A percentile compares a stretch with the other conserved stretches of the same genome.
Conservation (phyloP, 495 filamentous ascomycete species). For the Xylaria intraflava region DNA sequence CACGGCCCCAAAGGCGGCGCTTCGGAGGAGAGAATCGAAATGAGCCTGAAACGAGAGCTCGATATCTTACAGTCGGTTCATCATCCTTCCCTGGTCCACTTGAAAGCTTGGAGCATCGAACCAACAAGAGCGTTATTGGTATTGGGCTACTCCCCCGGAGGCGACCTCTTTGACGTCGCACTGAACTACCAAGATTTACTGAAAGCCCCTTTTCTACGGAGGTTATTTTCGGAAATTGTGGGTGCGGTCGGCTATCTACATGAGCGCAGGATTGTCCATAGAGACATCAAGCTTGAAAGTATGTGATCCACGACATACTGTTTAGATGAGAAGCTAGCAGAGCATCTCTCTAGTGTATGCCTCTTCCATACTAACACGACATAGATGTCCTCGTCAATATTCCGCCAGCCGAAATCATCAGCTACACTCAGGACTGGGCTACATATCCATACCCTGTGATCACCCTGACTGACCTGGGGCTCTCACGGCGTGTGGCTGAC, state of each 20-base stretch:
- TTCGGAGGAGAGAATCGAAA: slow-evolving; percentile 78
- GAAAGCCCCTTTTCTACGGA: slow-evolving; percentile 61
- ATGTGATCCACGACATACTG: slow-evolving; percentile 30
- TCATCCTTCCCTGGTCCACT: slow-evolving; percentile 82
- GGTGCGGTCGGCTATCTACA: slow-evolving; percentile 83
- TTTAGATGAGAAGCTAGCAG: not conserved
- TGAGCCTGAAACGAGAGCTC: slow-evolving; percentile 86
- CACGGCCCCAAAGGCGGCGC: slow-evolving; percentile 89
- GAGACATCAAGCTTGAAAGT: slow-evolving; percentile 98
- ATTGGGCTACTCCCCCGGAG: slow-evolving; percentile 85
- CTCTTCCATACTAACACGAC: slow-evolving; percentile 10
- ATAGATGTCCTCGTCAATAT: slow-evolving; percentile 89
- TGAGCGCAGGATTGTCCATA: slow-evolving; percentile 77
- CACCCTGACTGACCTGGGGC: slow-evolving; percentile 85
- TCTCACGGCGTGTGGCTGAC: slow-evolving; percentile 75
- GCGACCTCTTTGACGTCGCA: slow-evolving; percentile 91
- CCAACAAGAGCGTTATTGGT: slow-evolving; percentile 75
- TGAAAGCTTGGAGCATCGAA: slow-evolving; percentile 82
- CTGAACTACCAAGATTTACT: slow-evolving; percentile 58
- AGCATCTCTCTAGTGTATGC: not conserved
- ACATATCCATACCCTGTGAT: slow-evolving; percentile 72
- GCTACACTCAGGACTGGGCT: slow-evolving; percentile 51
- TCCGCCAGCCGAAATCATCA: slow-evolving; percentile 44
- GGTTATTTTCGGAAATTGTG: slow-evolving; percentile 87
- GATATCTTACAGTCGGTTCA: slow-evolving; percentile 82